Evolutionary conservation across 495 filamentous ascomycete genomes (phyloP).

Genomic region (Penicillium cinerascens): DNA sequence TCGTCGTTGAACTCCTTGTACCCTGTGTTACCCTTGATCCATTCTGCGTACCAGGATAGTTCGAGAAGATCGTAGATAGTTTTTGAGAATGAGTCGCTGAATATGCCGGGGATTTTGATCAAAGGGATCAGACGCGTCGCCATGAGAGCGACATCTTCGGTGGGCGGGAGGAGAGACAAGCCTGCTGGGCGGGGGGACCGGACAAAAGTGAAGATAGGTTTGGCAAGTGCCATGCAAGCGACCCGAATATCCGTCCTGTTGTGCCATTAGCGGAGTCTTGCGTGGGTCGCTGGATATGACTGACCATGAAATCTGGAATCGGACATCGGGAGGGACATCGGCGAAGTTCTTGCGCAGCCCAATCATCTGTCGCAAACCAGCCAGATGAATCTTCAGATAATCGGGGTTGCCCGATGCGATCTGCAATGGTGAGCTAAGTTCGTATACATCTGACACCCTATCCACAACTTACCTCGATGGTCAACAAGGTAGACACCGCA

Average conservation of each 20-base stretch:
- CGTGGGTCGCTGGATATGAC: conserved; percentile 1
- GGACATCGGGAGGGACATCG: conserved; percentile 39
- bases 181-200: conserved; percentile 36
- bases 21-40: conserved; percentile 33
- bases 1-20: conserved; percentile 38
- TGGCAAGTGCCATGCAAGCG: conserved; percentile 43
- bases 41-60: conserved; percentile 43
- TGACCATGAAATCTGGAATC: conserved; percentile 48
- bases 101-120: conserved; percentile 39
- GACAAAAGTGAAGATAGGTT: conserved; percentile 46
- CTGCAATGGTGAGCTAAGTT: conserved; percentile 15
- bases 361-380: conserved; percentile 47
- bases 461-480: conserved; percentile 38
- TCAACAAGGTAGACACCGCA: conserved; percentile 43
- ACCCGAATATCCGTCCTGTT: conserved; percentile 47
- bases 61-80: conserved; percentile 39
- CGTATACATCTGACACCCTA: neutral
- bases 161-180: conserved; percentile 33
- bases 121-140: conserved; percentile 38
- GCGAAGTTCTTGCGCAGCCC: conserved; percentile 41
- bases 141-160: conserved; percentile 31
- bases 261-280: conserved; percentile 5
- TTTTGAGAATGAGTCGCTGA: conserved; percentile 31
- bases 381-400: conserved; percentile 46
- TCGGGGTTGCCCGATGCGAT: conserved; percentile 45